Percentiles rank a stretch among this genome's conserved stretches.
Conservation (phyloP, 164 flowering plant species). For the Umbellularia californica region DNA sequence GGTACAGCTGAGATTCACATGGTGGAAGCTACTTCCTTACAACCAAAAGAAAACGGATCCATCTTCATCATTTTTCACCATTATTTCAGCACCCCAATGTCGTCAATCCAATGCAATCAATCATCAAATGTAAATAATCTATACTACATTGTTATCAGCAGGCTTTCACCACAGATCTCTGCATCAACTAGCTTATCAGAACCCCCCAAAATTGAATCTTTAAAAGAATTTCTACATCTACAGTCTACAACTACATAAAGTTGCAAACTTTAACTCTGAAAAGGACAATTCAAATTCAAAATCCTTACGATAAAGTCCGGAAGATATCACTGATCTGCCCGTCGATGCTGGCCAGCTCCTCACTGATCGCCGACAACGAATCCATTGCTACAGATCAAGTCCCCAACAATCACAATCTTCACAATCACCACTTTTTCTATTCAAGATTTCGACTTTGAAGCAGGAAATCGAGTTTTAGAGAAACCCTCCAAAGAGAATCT, state of each 20-base stretch:
- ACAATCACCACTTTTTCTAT: no score
- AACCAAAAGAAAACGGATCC: no score
- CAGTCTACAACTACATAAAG: background rate
- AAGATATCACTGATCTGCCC: constrained; percentile 79
- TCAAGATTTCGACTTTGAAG: background rate
- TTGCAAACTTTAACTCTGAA: background rate
- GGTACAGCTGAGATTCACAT: no score
- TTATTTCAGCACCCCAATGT: no score
- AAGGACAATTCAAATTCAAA: background rate
- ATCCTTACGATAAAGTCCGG: constrained; percentile 82
- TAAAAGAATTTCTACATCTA: background rate
- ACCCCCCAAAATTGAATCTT: background rate
- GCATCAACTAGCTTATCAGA: background rate
- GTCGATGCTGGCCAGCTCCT: constrained; percentile 75
- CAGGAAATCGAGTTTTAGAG: background rate
- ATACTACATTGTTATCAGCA: no score
- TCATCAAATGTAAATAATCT: no score
- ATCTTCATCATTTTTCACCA: no score
- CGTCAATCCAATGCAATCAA: no score
- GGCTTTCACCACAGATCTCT: no score
- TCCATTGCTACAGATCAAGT: constrained; percentile 30
- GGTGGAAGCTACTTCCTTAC: no score
- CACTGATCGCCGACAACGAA: constrained; percentile 64
- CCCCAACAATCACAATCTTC: background rate
- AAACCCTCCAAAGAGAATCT: background rate